These are phyloP conservation scores for Podaxis sp. DNA, from an alignment of 768 basidiomycete species.

Conservation along the genomic window DNA sequence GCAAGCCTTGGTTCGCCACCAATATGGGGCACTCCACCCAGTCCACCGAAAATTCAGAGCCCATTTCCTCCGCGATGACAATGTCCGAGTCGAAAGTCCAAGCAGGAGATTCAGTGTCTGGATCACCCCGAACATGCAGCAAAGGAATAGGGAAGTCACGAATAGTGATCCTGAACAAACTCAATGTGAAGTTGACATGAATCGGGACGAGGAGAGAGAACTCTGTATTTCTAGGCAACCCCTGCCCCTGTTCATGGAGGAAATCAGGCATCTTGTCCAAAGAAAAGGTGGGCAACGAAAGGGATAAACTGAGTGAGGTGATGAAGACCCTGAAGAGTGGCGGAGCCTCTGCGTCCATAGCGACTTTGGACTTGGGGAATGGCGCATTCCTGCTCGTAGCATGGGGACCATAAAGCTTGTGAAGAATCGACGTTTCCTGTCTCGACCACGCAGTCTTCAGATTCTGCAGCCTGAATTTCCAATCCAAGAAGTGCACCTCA, in stretches of 20 bases:
- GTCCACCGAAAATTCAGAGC: slow-evolving; percentile 59
- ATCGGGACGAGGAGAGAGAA: slow-evolving; percentile 84
- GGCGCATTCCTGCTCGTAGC: slow-evolving; percentile 24
- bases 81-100: slow-evolving; percentile 75
- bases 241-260: slow-evolving; percentile 62
- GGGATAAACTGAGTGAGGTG: slow-evolving; percentile 51
- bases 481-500: slow-evolving; percentile 68
- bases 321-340: slow-evolving; percentile 73
- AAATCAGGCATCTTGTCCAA: slow-evolving; percentile 55
- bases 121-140: slow-evolving; percentile 35
- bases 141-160: slow-evolving; percentile 91
- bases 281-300: slow-evolving; percentile 62
- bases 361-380: slow-evolving; percentile 45
- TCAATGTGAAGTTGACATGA: slow-evolving; percentile 68
- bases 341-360: slow-evolving; percentile 33
- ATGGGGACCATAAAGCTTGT: slow-evolving; percentile 40
- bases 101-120: slow-evolving; percentile 32
- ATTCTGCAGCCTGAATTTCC: slow-evolving; percentile 59
- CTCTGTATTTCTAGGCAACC: slow-evolving; percentile 64
- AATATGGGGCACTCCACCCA: slow-evolving; percentile 72
- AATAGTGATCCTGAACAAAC: slow-evolving; percentile 57
- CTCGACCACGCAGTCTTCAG: slow-evolving; percentile 43
- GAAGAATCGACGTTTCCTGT: slow-evolving; percentile 46
- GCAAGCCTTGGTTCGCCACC: slow-evolving; percentile 48
- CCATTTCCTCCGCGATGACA: slow-evolving; percentile 87